phyloP scores from a whole-genome alignment of 2,329 filamentous ascomycete genomes.

The Aspergillus luchuensis region DNA sequence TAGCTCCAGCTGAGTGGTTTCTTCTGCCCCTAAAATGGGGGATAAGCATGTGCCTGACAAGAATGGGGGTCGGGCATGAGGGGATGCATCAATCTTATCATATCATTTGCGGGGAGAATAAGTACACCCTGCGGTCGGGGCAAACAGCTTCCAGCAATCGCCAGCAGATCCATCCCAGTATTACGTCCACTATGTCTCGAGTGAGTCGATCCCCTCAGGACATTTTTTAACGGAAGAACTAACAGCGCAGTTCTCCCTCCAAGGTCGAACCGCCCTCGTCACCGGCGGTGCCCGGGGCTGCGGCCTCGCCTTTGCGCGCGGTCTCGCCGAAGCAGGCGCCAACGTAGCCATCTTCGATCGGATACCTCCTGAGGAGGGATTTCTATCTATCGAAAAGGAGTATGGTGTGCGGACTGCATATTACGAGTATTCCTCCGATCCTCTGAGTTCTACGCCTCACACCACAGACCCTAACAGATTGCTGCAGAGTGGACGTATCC shows the following conservation, averaged over 20 bases:
- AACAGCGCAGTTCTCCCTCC: slow-evolving; percentile 49
- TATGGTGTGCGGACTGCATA: slow-evolving; percentile 46
- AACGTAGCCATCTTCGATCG: slow-evolving; percentile 52
- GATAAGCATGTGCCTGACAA: not conserved
- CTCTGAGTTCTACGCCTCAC: too few species aligned
- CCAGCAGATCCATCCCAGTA: not conserved
- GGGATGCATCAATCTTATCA: not conserved
- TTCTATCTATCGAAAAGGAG: slow-evolving; percentile 45
- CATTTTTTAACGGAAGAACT: not conserved
- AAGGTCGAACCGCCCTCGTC: slow-evolving; percentile 50
- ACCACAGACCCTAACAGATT: not conserved
- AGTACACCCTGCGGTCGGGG: not conserved
- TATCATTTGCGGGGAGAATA: not conserved
- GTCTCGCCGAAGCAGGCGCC: slow-evolving; percentile 51
- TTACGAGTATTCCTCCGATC: slow-evolving; percentile 35
- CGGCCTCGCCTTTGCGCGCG: slow-evolving; percentile 49
- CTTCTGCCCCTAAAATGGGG: too few species aligned
- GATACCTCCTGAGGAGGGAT: slow-evolving; percentile 42
- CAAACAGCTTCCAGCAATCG: not conserved
- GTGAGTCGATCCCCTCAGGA: slow-evolving; percentile 15
- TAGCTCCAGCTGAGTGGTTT: too few species aligned
- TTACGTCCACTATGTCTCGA: slow-evolving; percentile 24
- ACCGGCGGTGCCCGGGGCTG: slow-evolving; percentile 52
- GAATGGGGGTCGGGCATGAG: not conserved
- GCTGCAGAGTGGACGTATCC: slow-evolving; percentile 44